A percentile compares a stretch with the other conserved stretches of the same genome.
phyloP scores from a whole-genome alignment of 805 yeast species.

The Metschnikowia proteae region DNA sequence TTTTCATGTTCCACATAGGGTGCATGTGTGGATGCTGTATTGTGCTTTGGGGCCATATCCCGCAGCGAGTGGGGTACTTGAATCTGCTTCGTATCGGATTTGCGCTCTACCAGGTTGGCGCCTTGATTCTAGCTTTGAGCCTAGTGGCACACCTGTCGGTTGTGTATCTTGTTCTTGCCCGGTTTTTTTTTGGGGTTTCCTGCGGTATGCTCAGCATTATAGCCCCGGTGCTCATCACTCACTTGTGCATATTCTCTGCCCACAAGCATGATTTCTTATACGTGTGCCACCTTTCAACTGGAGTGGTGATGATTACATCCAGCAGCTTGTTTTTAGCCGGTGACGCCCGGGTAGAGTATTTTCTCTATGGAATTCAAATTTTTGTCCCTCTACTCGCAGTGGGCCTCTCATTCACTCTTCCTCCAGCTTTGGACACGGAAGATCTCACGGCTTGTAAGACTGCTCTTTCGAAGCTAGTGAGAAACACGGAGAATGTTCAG shows the following conservation, averaged over 20 bases:
- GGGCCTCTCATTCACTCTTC: background rate
- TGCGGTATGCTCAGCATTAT: slow-evolving; percentile 12
- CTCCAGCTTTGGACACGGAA: background rate
- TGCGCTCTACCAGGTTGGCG: slow-evolving; percentile 3
- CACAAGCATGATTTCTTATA: slow-evolving; percentile 3
- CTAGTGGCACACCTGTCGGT: slow-evolving; percentile 1
- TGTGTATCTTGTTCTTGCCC: slow-evolving; percentile 3
- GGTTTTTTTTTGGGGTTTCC: slow-evolving; percentile 7
- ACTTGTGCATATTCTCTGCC: slow-evolving; percentile 8
- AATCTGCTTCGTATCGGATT: slow-evolving; percentile 3
- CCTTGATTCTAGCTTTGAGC: background rate
- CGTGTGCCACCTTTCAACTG: slow-evolving; percentile 2
- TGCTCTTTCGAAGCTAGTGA: background rate
- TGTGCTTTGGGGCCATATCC: background rate
- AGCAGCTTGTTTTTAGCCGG: background rate
- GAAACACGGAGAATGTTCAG: background rate
- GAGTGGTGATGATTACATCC: background rate
- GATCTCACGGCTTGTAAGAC: background rate
- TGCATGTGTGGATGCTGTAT: slow-evolving; percentile 8
- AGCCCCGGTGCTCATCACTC: slow-evolving; percentile 12
- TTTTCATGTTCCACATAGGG: slow-evolving; percentile 10
- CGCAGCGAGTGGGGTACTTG: slow-evolving; percentile 8
- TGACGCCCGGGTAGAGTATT: background rate
- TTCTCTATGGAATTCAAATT: background rate
- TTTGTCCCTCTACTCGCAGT: background rate